phyloP scores from a whole-genome alignment of 1,284 basidiomycete genomes.

The Sanghuangporus weigelae region DNA sequence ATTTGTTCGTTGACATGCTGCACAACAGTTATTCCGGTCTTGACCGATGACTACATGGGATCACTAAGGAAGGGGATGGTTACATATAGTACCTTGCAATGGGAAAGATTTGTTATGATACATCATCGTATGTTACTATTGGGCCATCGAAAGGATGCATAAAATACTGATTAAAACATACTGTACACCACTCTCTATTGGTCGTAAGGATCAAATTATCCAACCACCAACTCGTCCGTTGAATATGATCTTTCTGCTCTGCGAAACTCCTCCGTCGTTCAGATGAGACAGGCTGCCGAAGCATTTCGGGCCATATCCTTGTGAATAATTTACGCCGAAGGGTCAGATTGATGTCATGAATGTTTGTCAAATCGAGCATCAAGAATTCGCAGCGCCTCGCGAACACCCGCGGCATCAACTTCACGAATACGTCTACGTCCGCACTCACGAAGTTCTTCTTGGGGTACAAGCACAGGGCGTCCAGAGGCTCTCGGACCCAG shows the following conservation, averaged over 20 bases:
- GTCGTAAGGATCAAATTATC: too few species aligned
- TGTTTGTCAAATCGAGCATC: constrained; percentile 58
- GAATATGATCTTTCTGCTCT: too few species aligned
- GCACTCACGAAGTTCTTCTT: constrained; percentile 55
- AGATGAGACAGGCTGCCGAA: too few species aligned
- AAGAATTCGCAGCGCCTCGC: constrained; percentile 71
- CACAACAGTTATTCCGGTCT: not conserved
- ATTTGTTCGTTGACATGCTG: not conserved
- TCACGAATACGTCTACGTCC: constrained; percentile 59
- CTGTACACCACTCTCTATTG: not conserved
- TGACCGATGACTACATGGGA: not conserved
- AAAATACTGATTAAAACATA: not conserved
- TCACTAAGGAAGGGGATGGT: not conserved
- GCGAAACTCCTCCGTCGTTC: too few species aligned
- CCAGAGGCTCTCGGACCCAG: constrained; percentile 3
- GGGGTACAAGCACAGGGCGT: constrained; percentile 45
- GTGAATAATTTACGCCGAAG: too few species aligned
- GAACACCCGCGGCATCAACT: constrained; percentile 73
- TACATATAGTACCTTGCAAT: not conserved
- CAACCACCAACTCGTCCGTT: too few species aligned
- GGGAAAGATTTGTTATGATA: constrained; percentile 5
- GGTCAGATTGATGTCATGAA: constrained; percentile 19
- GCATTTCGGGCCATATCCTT: too few species aligned
- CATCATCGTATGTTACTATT: not conserved
- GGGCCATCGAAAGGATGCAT: not conserved